Conservation (phyloP, 257 asterid genomes). For the Solanum neorickii region DNA sequence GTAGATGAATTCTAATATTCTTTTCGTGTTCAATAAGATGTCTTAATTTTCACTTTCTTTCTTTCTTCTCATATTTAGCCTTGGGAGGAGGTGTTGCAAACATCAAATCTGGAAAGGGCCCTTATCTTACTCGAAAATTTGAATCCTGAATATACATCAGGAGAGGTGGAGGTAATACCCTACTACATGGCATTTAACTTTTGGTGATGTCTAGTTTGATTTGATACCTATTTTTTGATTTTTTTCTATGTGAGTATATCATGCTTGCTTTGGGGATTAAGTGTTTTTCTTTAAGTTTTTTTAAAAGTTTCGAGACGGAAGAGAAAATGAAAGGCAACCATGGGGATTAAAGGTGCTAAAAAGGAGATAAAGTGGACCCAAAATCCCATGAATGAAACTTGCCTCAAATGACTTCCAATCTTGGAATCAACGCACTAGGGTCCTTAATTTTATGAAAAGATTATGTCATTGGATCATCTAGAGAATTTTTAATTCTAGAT, state of each 20-base stretch:
- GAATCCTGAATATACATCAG: conserved; percentile 67
- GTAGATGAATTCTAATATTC: neutral
- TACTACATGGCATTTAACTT: neutral
- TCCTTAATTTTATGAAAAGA: neutral
- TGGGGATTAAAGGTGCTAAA: neutral
- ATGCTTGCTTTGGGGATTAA: neutral
- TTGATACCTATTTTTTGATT: neutral
- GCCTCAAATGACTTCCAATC: neutral
- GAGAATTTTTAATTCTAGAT: neutral
- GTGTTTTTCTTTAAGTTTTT: neutral
- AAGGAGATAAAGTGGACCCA: neutral
- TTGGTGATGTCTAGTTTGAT: neutral
- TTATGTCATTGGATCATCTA: neutral
- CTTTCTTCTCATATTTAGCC: conserved; percentile 24
- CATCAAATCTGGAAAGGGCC: conserved; percentile 45
- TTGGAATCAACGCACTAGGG: neutral
- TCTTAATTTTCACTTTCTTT: neutral
- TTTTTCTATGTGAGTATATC: neutral
- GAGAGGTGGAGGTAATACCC: conserved; percentile 67
- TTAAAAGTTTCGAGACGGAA: neutral
- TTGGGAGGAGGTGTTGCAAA: conserved; percentile 54
- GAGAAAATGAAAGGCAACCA: neutral
- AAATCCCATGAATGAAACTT: neutral
- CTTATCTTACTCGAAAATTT: conserved; percentile 62
- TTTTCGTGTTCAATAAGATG: neutral